Conservation (phyloP, 2,329 filamentous ascomycete species). For the Aspergillus cejpii region DNA sequence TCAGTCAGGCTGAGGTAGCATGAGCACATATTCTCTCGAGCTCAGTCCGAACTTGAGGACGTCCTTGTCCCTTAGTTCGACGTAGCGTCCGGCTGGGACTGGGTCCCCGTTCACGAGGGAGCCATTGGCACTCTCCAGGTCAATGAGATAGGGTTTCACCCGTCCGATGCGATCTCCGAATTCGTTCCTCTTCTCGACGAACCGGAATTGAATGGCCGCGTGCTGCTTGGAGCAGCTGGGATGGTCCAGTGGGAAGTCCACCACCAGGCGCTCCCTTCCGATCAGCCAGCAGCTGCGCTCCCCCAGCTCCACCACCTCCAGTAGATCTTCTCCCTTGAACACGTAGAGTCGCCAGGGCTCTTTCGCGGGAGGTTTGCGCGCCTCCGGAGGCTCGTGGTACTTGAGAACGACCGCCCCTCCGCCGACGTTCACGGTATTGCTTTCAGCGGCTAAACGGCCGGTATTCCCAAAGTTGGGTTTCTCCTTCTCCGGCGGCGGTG, state of each 20-base stretch:
- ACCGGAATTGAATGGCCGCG: conserved; percentile 87
- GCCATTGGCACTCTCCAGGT: conserved; percentile 89
- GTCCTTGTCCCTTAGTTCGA: conserved; percentile 84
- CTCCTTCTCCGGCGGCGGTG: conserved; percentile 51
- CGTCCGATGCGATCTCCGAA: conserved; percentile 74
- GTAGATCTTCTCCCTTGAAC: conserved; percentile 74
- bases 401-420: conserved; percentile 72
- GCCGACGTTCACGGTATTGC: conserved; percentile 63
- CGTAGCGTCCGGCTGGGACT: conserved; percentile 68
- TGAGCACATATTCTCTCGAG: conserved; percentile 89
- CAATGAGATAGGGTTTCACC: conserved; percentile 83
- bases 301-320: conserved; percentile 74
- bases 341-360: conserved; percentile 86
- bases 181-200: conserved; percentile 75
- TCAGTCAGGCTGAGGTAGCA: conserved; percentile 54
- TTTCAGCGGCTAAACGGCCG: conserved; percentile 77
- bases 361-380: conserved; percentile 72
- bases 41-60: conserved; percentile 82
- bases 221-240: conserved; percentile 94
- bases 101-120: conserved; percentile 71
- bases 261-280: conserved; percentile 71
- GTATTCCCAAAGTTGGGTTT: conserved; percentile 80
- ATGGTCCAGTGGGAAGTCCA: conserved; percentile 78
- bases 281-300: conserved; percentile 83
- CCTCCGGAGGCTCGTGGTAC: conserved; percentile 92